A percentile compares a stretch with the other conserved stretches of the same genome.
These are phyloP conservation scores for Pseudotulostoma volvatum DNA, from an alignment of 495 filamentous ascomycete genomes.

Conservation along the genomic window DNA sequence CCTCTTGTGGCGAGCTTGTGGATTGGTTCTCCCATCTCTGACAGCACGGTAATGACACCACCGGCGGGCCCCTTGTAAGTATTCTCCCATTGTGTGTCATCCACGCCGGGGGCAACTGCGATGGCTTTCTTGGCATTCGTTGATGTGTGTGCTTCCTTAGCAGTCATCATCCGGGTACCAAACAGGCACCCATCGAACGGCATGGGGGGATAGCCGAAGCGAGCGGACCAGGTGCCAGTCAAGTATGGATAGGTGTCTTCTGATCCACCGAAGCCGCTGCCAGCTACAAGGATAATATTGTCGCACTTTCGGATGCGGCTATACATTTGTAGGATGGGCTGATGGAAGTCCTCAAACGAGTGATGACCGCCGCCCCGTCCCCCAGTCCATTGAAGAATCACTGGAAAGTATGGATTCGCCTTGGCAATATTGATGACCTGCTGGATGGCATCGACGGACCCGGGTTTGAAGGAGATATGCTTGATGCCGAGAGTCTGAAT, in stretches of 20 bases:
- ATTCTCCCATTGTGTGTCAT: slow-evolving; percentile 15
- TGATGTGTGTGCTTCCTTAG: slow-evolving; percentile 25
- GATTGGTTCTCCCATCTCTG: slow-evolving; percentile 29
- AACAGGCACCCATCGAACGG: slow-evolving; percentile 34
- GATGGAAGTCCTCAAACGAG: slow-evolving; percentile 36
- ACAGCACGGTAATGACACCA: slow-evolving; percentile 23
- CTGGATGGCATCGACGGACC: slow-evolving; percentile 27
- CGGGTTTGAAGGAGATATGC: slow-evolving; percentile 35
- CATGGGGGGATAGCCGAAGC: slow-evolving; percentile 27
- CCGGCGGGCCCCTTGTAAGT: slow-evolving; percentile 14
- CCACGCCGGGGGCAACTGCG: slow-evolving; percentile 14
- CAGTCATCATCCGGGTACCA: slow-evolving; percentile 34
- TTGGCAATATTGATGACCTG: slow-evolving; percentile 32
- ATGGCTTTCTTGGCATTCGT: slow-evolving; percentile 16
- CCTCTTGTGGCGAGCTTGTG: slow-evolving; percentile 27
- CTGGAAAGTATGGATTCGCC: slow-evolving; percentile 27
- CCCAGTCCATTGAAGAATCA: slow-evolving; percentile 36
- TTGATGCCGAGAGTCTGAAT: slow-evolving; percentile 30
- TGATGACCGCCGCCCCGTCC: slow-evolving; percentile 36
- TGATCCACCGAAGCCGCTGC: slow-evolving; percentile 31
- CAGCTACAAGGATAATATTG: slow-evolving; percentile 33
- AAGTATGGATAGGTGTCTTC: slow-evolving; percentile 34
- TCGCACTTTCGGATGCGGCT: slow-evolving; percentile 23
- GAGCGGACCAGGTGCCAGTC: slow-evolving; percentile 26
- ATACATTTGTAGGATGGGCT: slow-evolving; percentile 30